Base-by-base conservation (phyloP, 768 basidiomycete species). In the Peribolospora baueri region DNA sequence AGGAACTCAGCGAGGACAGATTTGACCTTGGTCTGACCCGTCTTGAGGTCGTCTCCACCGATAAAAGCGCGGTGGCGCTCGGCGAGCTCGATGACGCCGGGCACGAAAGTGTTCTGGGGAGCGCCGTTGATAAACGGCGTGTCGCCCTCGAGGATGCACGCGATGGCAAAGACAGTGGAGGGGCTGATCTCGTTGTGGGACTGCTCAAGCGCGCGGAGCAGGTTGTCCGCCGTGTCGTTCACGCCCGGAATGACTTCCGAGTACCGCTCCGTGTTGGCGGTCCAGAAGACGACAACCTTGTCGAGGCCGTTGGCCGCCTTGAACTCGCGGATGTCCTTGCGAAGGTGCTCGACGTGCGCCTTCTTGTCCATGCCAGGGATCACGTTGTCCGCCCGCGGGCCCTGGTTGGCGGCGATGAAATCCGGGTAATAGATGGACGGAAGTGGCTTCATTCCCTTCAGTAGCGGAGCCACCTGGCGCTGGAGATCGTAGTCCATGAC, bases 81-180 rank as follows among this genome's bases (percentile, higher is more conserved):
- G 46, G 91, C 86, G 60, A 98, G 82, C 61, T 79, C 76, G 64
- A 98, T 82, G 62, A 81, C 80, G 59, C 91, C 91, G 0, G 91
- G 91, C 37, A 98, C 88, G 62, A 95, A 95, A 3, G 91, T 93
- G 76, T 98, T 98, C 75, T 97, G 90, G 5, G 91, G 91, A 7
- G 91, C 88, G 51, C 91, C 91, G 65, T 95, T 95, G 47, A 61
- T 48, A 74, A 90, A 98, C 14, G 91, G 87, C 65, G 81, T 79
- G 25, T 25, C 25, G 55, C 82, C 82, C 69, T 97, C 91, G 61
- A 95, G 81, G 67, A 97, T 91, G 40, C 87, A 75, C 7, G 90
- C 91, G 57, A 95, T 81, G 14, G 91, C 91, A 65, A 95, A 97
- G 61, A 97, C 66, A 50, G 88, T 91, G 52, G 87, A 91, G 4